Evolutionary conservation across 345 rosid species (phyloP).

Genomic region (Syzygium grande): DNA sequence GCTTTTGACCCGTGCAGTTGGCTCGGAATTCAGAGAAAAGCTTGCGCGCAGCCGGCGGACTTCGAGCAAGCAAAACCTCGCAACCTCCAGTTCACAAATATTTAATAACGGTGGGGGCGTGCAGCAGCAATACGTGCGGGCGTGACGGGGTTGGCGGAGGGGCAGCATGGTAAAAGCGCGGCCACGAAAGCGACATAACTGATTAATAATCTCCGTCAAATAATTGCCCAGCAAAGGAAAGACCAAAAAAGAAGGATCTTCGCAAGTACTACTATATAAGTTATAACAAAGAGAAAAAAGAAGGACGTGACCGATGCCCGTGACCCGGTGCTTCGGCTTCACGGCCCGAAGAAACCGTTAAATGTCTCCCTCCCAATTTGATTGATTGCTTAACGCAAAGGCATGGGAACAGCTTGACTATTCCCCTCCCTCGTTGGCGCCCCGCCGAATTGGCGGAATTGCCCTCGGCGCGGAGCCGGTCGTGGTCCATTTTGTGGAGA

Average conservation of each 20-base stretch:
- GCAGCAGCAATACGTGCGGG: background rate
- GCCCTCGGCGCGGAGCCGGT: background rate
- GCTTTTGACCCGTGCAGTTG: too few species aligned
- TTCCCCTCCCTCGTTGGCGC: background rate
- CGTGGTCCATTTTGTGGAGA: background rate
- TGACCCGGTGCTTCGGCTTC: background rate
- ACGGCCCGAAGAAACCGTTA: background rate
- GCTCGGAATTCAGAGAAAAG: too few species aligned
- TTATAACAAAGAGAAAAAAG: too few species aligned
- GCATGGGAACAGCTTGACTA: background rate
- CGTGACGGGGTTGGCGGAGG: background rate
- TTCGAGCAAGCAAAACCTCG: too few species aligned
- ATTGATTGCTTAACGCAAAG: background rate
- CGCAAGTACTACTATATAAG: too few species aligned
- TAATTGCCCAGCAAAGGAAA: background rate
- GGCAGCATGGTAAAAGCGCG: background rate
- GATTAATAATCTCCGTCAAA: background rate
- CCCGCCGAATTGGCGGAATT: background rate
- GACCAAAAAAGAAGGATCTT: accelerated
- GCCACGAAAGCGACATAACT: background rate
- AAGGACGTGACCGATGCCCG: too few species aligned
- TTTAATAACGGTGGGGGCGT: background rate
- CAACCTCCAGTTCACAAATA: too few species aligned
- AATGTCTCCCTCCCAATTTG: background rate
- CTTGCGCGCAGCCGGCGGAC: too few species aligned